Evolutionary conservation across 495 filamentous ascomycete species (phyloP), one percentile per base, ranked within the genome.

Genomic region (Penicillium mononematosum): DNA sequence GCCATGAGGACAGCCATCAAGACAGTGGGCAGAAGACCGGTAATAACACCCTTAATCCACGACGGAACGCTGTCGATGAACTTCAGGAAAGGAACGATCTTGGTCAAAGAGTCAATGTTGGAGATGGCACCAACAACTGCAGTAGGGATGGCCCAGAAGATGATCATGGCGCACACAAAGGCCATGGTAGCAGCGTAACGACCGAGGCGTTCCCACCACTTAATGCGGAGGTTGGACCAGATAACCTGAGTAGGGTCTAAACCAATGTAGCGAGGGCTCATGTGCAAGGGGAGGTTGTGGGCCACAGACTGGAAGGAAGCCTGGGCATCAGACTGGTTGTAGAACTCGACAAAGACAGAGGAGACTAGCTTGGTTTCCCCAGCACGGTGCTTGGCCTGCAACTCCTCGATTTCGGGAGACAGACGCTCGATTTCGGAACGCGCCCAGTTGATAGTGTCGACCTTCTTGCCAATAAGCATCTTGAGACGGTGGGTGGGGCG

Each of bases 141-240:
- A 34, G 96, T 91, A 4, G 94, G 94, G 56, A 98, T 90, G 19
- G 75, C 71, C 91, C 92, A 98, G 81, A 98, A 97, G 65, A 98
- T 81, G 66, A 98, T 90, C 73, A 97, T 72, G 20, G 81, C 89
- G 25, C 74, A 67, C 51, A 97, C 85, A 69, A 93, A 88, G 46
- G 78, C 83, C 44, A 86, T 73, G 11, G 90, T 88, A 14, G 76
- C 81, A 51, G 87, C 80, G 69, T 85, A 78, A 45, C 92, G 89
- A 45, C 95, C 64, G 29, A 96, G 75, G 32, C 83, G 79, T 68
- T 94, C 88, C 85, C 88, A 92, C 92, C 92, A 96, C 47, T 85
- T 86, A 63, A 98, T 91, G 52, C 81, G 81, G 43, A 97, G 80
- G 61, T 93, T 92, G 54, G 75, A 80, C 94, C 94, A 98, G 70